Conservation (phyloP, 306 rosid species). For the Malus orientalis region DNA sequence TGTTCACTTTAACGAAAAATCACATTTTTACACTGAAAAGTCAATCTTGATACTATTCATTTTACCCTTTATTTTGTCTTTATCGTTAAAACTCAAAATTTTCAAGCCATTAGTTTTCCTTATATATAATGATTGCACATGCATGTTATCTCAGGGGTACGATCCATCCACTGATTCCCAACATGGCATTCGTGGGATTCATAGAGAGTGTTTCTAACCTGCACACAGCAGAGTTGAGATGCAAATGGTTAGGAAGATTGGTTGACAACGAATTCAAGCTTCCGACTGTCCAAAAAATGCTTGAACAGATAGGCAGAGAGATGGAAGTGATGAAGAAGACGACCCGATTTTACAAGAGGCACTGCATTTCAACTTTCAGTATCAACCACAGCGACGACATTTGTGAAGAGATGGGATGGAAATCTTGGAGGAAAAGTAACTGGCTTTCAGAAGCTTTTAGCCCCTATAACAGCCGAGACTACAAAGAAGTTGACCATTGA, state of each 20-base stretch:
- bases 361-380: slow-evolving; percentile 64
- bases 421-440: slow-evolving; percentile 45
- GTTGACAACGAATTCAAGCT: slow-evolving; percentile 50
- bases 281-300: slow-evolving; percentile 40
- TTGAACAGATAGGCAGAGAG: slow-evolving; percentile 26
- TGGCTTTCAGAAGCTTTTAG: slow-evolving; percentile 50
- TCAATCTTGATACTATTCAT: no score
- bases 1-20: no score
- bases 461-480: slow-evolving; percentile 53
- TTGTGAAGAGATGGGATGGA: slow-evolving; percentile 46
- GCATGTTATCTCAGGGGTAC: slow-evolving; percentile 30
- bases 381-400: slow-evolving; percentile 61
- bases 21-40: no score
- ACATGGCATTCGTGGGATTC: slow-evolving; percentile 58
- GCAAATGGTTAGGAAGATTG: slow-evolving; percentile 48
- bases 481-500: slow-evolving; percentile 6
- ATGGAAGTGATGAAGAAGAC: slow-evolving; percentile 44
- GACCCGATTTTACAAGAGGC: slow-evolving; percentile 46
- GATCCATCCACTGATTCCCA: slow-evolving; percentile 52
- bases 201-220: slow-evolving; percentile 59
- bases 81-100: no score
- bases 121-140: neutral
- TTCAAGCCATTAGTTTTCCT: no score
- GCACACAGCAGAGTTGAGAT: slow-evolving; percentile 45
- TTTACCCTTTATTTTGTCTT: no score